Base-by-base conservation (phyloP, 371 early-diverging fungal genomes). In the Mortierella sp. region DNA sequence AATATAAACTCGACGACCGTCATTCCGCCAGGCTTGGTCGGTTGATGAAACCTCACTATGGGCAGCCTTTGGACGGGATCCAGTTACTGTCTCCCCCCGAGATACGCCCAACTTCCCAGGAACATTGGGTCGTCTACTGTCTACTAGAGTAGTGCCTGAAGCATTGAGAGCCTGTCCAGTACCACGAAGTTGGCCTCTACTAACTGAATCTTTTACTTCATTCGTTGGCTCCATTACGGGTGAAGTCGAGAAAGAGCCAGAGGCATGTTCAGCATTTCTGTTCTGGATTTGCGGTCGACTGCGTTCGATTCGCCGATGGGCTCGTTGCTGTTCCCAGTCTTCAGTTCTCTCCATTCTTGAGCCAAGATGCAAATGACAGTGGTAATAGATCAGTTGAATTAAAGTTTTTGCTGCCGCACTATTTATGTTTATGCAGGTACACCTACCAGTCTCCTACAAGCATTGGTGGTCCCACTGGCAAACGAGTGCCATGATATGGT, bases 301-400 rank as follows among this genome's bases (percentile, higher is more conserved):
- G 32, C 5, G 58, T 20, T 57, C 16, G 58, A n/a, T 57, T 30
- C 30, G 12, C 28, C 12, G 32, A n/a, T 8, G 58, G 18, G 58
- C 5, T 20, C 30, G 58, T 57, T 26, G 26, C 14, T 57, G 58
- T 32, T 28, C 30, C 58, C 58, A 57, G 10, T 57, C 58, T 57
- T 57, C 58, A 12, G 18, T 57, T 32, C 58, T 28, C 30, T 57
- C 58, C 58, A 57, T 57, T 57, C 32, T 26, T 26, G 58, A 28
- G 10, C 28, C 51, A n/a, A 51, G n/a, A 51, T 51, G 51, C 51
- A 51, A 51, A 51, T 51, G 51, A n/a, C 18, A 12, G 18, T 16
- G 18, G 49, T 20, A 49, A n/a, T 16, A 49, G 49, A 49, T 16
- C 49, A 49, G 49, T 2, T 3, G 11, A 49, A 49, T 49, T 49